Conservation (phyloP, 192 early-diverging fungal species). For the Rhizophagus sp. region DNA sequence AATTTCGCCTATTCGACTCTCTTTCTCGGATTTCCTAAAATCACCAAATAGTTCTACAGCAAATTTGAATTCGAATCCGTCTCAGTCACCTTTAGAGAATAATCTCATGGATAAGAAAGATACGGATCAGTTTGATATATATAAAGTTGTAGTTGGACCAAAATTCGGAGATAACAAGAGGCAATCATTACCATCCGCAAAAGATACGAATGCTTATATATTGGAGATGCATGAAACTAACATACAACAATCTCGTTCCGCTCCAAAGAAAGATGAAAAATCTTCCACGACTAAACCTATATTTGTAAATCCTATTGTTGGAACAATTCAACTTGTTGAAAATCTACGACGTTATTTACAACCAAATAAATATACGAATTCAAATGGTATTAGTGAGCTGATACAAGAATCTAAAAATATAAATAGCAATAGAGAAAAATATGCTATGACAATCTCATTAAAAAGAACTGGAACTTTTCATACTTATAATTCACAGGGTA, state of each 20-base stretch:
- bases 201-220: not conserved
- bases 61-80: not conserved
- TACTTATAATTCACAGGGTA: not conserved
- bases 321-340: not conserved
- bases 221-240: not conserved
- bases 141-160: constrained; percentile 3
- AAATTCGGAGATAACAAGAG: not conserved
- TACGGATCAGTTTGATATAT: not conserved
- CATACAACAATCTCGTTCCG: not conserved
- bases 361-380: not conserved
- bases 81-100: not conserved
- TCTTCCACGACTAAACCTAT: not conserved
- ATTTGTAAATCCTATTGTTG: not conserved
- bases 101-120: not conserved
- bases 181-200: not conserved
- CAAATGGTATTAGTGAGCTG: not conserved
- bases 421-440: not conserved
- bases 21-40: not conserved
- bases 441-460: not conserved
- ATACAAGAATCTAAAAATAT: not conserved
- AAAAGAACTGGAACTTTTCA: not conserved
- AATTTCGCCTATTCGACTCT: no score
- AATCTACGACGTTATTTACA: not conserved
- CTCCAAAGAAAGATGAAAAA: not conserved
- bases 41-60: not conserved